Percentiles rank a stretch among this genome's conserved stretches.
These are phyloP conservation scores for Perkinsus chesapeaki DNA, from an alignment of 169 alveolate genomes.

Conservation along the genomic window DNA sequence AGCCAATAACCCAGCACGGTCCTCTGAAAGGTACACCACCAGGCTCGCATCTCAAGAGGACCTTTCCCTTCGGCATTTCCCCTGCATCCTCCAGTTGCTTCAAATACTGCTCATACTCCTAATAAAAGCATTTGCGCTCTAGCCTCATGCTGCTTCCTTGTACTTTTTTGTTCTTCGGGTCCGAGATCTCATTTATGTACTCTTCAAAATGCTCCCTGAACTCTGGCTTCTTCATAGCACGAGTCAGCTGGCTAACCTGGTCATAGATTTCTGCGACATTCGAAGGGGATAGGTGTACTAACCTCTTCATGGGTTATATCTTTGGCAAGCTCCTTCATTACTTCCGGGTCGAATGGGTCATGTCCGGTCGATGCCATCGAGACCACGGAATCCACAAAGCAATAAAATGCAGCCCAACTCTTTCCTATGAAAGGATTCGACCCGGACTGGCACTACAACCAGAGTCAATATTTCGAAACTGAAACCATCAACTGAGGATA, in stretches of 20 bases:
- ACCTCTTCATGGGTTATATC: not conserved
- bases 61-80: constrained; percentile 49
- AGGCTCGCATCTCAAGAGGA: constrained; percentile 36
- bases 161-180: constrained; percentile 40
- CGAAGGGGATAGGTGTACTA: not conserved
- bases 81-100: constrained; percentile 48
- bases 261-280: not conserved
- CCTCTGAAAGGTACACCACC: not conserved
- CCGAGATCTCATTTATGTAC: constrained; percentile 55
- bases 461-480: no score
- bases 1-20: not conserved
- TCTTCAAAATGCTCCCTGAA: constrained; percentile 39
- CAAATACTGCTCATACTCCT: constrained; percentile 42
- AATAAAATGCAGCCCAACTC: no score
- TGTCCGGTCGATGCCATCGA: not conserved
- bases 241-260: constrained; percentile 10
- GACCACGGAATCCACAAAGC: not conserved
- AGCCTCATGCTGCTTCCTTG: not conserved
- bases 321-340: not conserved
- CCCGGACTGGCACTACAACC: no score
- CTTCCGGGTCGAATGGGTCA: not conserved
- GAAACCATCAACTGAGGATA: no score
- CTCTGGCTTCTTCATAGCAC: constrained; percentile 49
- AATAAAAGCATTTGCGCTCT: not conserved
- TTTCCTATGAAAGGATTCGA: no score